Percentiles rank a stretch among this genome's conserved stretches.
Evolutionary conservation across 2,329 filamentous ascomycete genomes (phyloP).

Genomic region (Phialophora tarda): DNA sequence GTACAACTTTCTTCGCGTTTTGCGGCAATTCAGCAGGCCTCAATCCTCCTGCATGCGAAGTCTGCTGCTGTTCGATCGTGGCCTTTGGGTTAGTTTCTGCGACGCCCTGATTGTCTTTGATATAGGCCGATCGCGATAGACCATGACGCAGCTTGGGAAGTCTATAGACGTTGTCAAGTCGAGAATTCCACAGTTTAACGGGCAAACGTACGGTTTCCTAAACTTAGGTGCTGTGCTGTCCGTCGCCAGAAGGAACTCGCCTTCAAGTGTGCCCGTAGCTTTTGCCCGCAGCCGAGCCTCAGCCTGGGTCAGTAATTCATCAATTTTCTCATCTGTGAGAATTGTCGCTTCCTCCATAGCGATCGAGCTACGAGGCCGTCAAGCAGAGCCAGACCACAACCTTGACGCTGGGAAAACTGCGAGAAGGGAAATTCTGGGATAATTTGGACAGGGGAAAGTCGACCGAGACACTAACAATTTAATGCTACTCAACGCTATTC

Average conservation of each 20-base stretch:
- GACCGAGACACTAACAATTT: background rate
- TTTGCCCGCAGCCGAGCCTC: slow-evolving; percentile 59
- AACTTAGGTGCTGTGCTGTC: slow-evolving; percentile 10
- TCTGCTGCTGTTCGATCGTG: slow-evolving; percentile 53
- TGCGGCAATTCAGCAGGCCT: slow-evolving; percentile 61
- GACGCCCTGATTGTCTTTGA: slow-evolving; percentile 57
- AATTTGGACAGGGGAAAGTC: background rate
- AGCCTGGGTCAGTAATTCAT: slow-evolving; percentile 67
- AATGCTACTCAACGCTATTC: background rate
- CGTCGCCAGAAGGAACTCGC: slow-evolving; percentile 29
- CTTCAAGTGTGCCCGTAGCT: slow-evolving; percentile 35
- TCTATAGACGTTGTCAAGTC: slow-evolving; percentile 20
- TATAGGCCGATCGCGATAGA: slow-evolving; percentile 29
- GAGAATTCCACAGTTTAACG: slow-evolving; percentile 35
- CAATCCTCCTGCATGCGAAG: slow-evolving; percentile 54
- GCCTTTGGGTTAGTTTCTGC: slow-evolving; percentile 60
- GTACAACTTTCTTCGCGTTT: slow-evolving; percentile 60
- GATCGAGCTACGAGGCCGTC: background rate
- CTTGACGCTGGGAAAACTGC: background rate
- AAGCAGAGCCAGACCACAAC: background rate
- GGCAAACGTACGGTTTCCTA: slow-evolving; percentile 33
- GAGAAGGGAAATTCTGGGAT: background rate
- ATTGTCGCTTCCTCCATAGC: slow-evolving; percentile 26
- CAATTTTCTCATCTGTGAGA: slow-evolving; percentile 63
- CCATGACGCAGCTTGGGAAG: slow-evolving; percentile 36